These are phyloP conservation scores for Lactifluus echinatus DNA, from an alignment of 768 basidiomycete genomes.

Conservation along the genomic window DNA sequence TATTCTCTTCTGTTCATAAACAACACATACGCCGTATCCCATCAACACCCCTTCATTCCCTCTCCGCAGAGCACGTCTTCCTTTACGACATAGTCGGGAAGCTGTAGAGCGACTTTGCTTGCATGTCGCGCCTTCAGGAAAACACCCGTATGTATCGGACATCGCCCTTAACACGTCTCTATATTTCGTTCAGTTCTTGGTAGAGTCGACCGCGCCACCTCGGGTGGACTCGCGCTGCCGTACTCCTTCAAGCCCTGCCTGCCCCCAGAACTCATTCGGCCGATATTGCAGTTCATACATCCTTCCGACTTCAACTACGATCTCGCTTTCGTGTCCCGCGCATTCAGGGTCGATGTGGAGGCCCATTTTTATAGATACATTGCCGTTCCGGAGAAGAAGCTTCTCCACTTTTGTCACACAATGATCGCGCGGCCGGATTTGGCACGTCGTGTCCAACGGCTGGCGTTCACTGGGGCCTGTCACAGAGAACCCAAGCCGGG, in stretches of 20 bases:
- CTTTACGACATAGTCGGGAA: not conserved
- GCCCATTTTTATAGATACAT: constrained; percentile 11
- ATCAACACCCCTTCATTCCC: not conserved
- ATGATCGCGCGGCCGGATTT: constrained; percentile 16
- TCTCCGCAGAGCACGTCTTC: not conserved
- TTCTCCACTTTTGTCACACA: constrained; percentile 13
- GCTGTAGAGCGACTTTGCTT: not conserved
- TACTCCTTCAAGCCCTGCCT: not conserved
- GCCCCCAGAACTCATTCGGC: constrained; percentile 9
- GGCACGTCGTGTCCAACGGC: constrained; percentile 11
- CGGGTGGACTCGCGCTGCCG: not conserved
- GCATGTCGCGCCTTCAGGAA: not conserved
- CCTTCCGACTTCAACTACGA: constrained; percentile 4
- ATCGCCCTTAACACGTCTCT: not conserved
- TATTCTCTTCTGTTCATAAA: not conserved
- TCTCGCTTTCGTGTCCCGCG: constrained; percentile 4
- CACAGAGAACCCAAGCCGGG: constrained; percentile 5
- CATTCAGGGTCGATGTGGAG: constrained; percentile 7
- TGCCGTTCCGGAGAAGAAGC: constrained; percentile 1
- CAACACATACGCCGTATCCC: not conserved
- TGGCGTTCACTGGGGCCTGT: constrained; percentile 10
- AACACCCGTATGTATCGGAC: not conserved
- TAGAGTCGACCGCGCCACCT: not conserved
- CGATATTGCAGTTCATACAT: constrained; percentile 4
- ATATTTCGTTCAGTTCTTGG: not conserved